phyloP scores from a whole-genome alignment of 2,329 filamentous ascomycete species.

The Knufia fluminis region DNA sequence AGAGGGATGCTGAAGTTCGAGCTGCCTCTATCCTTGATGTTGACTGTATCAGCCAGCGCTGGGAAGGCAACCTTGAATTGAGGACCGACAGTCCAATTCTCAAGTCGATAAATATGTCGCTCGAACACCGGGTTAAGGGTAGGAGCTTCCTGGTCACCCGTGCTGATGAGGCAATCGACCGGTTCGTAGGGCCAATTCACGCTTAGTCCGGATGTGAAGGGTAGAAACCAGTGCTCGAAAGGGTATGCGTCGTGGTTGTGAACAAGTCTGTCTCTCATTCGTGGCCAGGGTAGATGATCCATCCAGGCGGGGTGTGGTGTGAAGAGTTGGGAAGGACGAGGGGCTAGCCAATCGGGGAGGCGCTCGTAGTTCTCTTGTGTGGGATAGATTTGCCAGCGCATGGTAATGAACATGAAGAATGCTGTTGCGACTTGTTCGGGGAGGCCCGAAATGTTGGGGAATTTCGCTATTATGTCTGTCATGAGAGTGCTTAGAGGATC shows the following conservation, averaged over 20 bases:
- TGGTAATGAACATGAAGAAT: conserved; percentile 77
- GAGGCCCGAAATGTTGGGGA: conserved; percentile 66
- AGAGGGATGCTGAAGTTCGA: not conserved
- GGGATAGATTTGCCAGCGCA: conserved; percentile 77
- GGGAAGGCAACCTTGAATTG: conserved; percentile 60
- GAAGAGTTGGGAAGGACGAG: conserved; percentile 56
- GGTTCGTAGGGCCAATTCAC: conserved; percentile 80
- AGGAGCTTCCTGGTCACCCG: conserved; percentile 49
- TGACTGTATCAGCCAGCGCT: conserved; percentile 36
- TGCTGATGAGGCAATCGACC: conserved; percentile 56
- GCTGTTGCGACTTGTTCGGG: conserved; percentile 75
- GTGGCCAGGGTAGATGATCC: conserved; percentile 71
- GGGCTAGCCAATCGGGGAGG: conserved; percentile 63
- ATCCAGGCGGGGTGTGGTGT: conserved; percentile 69
- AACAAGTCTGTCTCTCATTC: conserved; percentile 60
- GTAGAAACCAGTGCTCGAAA: conserved; percentile 76
- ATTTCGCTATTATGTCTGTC: conserved; percentile 75
- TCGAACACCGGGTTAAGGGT: conserved; percentile 83
- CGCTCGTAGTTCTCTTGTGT: conserved; percentile 70
- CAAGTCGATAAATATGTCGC: conserved; percentile 61
- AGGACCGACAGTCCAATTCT: conserved; percentile 73
- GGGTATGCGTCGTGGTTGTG: conserved; percentile 46
- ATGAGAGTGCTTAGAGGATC: conserved; percentile 78
- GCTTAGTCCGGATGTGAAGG: conserved; percentile 65
- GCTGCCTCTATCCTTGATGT: conserved; percentile 24